These are phyloP conservation scores for Delonix regia DNA, from an alignment of 306 rosid species.

Conservation along the genomic window DNA sequence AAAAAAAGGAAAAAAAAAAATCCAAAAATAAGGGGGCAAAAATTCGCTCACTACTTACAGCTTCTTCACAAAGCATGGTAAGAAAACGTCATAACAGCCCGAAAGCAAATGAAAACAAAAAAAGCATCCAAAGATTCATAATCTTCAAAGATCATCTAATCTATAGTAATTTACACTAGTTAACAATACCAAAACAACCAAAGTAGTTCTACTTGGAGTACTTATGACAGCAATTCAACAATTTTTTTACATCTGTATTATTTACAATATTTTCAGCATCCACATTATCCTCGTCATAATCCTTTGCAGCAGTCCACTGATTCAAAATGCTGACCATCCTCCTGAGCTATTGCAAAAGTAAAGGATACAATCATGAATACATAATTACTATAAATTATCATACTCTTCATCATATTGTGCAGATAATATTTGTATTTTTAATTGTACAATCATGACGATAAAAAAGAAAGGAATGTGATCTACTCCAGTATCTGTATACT, in stretches of 20 bases:
- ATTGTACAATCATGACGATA: constrained; percentile 3
- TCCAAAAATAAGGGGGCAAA: neutral
- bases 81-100: neutral
- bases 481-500: constrained; percentile 13
- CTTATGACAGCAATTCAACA: constrained; percentile 68
- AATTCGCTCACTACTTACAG: neutral
- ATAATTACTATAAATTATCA: neutral
- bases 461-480: constrained; percentile 17
- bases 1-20: too few relatives aligned
- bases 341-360: constrained; percentile 57
- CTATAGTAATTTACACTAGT: constrained; percentile 30
- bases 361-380: constrained; percentile 44
- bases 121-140: neutral
- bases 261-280: constrained; percentile 34
- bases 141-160: constrained; percentile 16
- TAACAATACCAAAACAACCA: neutral
- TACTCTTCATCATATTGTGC: neutral
- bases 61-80: constrained; percentile 21
- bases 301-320: constrained; percentile 66
- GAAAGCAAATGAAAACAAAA: constrained; percentile 1
- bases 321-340: constrained; percentile 70
- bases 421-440: constrained; percentile 10
- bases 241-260: constrained; percentile 47
- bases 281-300: constrained; percentile 34
- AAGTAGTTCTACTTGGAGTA: constrained; percentile 50